These are phyloP conservation scores for Zhuliangozyma parablackwelliae DNA, from an alignment of 1,139 yeast genomes.

Conservation along the genomic window DNA sequence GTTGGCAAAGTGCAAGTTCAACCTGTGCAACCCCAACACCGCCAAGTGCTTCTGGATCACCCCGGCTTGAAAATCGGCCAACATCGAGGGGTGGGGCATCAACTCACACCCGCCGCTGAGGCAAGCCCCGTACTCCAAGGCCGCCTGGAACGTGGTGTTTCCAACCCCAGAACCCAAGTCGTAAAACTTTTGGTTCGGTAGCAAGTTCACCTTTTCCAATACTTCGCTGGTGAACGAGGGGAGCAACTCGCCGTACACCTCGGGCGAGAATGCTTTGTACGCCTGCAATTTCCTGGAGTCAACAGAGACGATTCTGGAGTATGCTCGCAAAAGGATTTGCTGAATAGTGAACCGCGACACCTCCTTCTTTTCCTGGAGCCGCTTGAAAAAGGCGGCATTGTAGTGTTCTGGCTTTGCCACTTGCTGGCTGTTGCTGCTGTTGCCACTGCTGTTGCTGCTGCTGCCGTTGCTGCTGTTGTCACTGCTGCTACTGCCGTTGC, in stretches of 20 bases:
- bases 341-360: conserved; percentile 61
- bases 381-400: conserved; percentile 23
- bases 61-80: conserved; percentile 56
- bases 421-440: not conserved
- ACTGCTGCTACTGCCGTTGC: not conserved
- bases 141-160: conserved; percentile 85
- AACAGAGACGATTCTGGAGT: conserved; percentile 76
- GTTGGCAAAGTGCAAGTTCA: conserved; percentile 55
- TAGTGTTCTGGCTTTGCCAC: conserved; percentile 19
- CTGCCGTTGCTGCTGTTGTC: not conserved
- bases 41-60: conserved; percentile 58
- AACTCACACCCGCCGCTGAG: conserved; percentile 84
- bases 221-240: conserved; percentile 73
- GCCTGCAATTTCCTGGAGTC: conserved; percentile 58
- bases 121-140: conserved; percentile 76
- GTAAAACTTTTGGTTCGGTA: conserved; percentile 55
- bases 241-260: conserved; percentile 86
- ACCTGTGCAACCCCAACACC: conserved; percentile 59
- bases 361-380: conserved; percentile 26
- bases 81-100: conserved; percentile 73
- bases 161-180: conserved; percentile 96
- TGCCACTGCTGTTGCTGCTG: not conserved
- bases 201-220: conserved; percentile 57
- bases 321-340: conserved; percentile 66
- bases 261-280: conserved; percentile 84